Base-by-base conservation (phyloP, 192 early-diverging fungal genomes). In the Kickxella alabastrina region DNA sequence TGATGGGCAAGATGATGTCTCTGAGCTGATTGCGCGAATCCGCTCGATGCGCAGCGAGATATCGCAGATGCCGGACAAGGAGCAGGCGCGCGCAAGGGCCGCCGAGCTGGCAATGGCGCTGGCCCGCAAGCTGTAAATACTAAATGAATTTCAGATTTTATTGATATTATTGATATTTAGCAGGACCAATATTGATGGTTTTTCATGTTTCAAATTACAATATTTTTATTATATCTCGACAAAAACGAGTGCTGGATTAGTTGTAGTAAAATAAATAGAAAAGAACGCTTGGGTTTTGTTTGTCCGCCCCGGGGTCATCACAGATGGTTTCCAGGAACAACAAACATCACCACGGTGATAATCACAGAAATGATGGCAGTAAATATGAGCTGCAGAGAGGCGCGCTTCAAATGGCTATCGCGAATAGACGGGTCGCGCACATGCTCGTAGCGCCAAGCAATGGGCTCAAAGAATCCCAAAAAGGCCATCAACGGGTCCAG, bases 41-140 rank as follows among this genome's bases (percentile, higher is more conserved):
- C 59, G 43, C 26, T 27, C 22, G 1, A 31, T 44, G 42, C 63
- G 64, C 21, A 31, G 49, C 41, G 59, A 75, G 44, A 67, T 75
- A 38, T 54, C 71, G 18, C 43, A 48, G 15, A 35, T 75, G 44
- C 18, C 21, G 2, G 64, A 67, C 27, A 40, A 34, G 23, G 44
- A 54, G 19, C 43, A 63, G 21, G 64, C 71, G 9, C 47, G 71
- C 28, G 36, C 37, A 21, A 63, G 47, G 34, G 71, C 71, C 0
- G 71, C 71, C 18, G 71, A 75, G 47, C 47, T 75, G 18, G 71
- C 71, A 17, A 54, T 75, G 57, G 71, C 65, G 15, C 19, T 68
- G 8, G 49, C 62, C 28, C 50, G 42, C 14, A 40, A 49, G 28
- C 6, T 32, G 1, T 43, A 42, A 50, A 24, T 12, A 27, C 38